Base-by-base conservation (phyloP, 208 protist genomes). In the Trypanosomatidae sp. region DNA sequence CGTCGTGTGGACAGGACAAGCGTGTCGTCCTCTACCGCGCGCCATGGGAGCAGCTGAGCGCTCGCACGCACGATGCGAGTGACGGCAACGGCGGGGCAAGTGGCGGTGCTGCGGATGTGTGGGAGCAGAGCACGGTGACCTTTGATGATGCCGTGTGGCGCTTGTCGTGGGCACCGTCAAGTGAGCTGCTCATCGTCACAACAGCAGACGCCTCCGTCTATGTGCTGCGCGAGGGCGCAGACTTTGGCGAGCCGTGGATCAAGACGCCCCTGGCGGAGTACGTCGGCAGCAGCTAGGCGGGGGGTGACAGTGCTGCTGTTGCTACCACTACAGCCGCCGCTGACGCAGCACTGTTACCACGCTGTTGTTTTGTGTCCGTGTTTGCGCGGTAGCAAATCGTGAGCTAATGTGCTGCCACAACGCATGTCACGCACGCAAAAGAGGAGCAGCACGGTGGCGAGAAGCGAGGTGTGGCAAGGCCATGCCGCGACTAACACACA, bases 221-320 rank as follows among this genome's bases (percentile, higher is more conserved):
- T 53, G 57, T 91, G 11, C 61, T 88, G 22, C 60, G 58, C 6
- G 69, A 87, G 38, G 74, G 66, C 6, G 61, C 44, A 18, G 68
- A 82, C 28, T 91, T 91, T 49, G 76, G 66, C 4, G 68, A 91
- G 33, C 73, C 73, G 24, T 91, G 82, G 78, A 46, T 85, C n/a
- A 71, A 64, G 37, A 66, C 65, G 4, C 71, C 74, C 2, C 48
- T 89, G 33, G 69, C 61, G 47, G 75, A 89, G 46, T 88, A 71
- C 40, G 30, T 35, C 30, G n/a, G n/a, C 30, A 35, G n/a, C n/a
- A n/a, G n/a, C n/a, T n/a, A n/a, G n/a, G n/a, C n/a, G n/a, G n/a
- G n/a, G n/a, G n/a, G n/a, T n/a, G n/a, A n/a, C n/a, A n/a, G n/a
- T n/a, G n/a, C n/a, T n/a, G n/a, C n/a, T n/a, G n/a, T n/a, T n/a